A percentile compares a stretch with the other conserved stretches of the same genome.
phyloP scores from a whole-genome alignment of 192 early-diverging fungal species.

The Dissophora ornata region DNA sequence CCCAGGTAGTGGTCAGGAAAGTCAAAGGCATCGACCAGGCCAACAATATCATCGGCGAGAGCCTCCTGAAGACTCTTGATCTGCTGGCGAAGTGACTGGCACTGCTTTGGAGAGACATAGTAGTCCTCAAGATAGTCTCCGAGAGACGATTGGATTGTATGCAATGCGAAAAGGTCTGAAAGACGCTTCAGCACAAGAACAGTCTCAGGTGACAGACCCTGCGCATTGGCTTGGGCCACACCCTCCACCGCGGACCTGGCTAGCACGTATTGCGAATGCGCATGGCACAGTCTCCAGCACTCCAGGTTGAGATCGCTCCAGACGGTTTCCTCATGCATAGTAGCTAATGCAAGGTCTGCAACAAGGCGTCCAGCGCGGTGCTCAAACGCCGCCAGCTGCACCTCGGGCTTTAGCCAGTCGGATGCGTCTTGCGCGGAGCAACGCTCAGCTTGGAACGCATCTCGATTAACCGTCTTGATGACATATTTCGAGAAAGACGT shows the following conservation, averaged over 20 bases:
- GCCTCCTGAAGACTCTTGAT: constrained; percentile 62
- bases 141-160: constrained; percentile 58
- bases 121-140: constrained; percentile 60
- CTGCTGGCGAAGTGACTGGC: constrained; percentile 56
- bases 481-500: constrained; percentile 50
- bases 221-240: constrained; percentile 25
- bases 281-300: constrained; percentile 73
- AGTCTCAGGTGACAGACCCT: constrained; percentile 22
- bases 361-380: constrained; percentile 76
- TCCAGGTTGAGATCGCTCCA: constrained; percentile 81
- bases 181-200: constrained; percentile 48
- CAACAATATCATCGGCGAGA: constrained; percentile 73
- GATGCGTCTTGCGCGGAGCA: constrained; percentile 14
- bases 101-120: constrained; percentile 58
- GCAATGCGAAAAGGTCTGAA: constrained; percentile 55
- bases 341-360: constrained; percentile 65
- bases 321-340: constrained; percentile 54
- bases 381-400: constrained; percentile 75
- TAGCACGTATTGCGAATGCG: constrained; percentile 82
- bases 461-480: constrained; percentile 30
- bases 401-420: constrained; percentile 62
- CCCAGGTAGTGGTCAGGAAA: constrained; percentile 73
- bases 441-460: constrained; percentile 31
- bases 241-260: constrained; percentile 68
- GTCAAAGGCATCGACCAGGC: constrained; percentile 81